Base-by-base conservation (phyloP, 306 rosid species). In the Urtica urens region DNA sequence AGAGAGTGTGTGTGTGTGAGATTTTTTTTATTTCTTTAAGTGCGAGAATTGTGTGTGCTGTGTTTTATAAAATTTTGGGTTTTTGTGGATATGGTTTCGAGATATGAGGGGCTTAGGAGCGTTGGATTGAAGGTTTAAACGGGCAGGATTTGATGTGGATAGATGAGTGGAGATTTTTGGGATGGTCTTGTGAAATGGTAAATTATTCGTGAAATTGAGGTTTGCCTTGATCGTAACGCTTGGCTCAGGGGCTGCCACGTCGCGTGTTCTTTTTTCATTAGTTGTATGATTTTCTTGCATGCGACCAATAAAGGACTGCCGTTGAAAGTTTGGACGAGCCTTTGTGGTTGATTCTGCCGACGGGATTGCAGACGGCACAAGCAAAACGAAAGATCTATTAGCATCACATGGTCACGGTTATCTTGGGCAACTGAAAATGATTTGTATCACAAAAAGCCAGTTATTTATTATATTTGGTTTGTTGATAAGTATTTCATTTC, bases 51-150 rank as follows among this genome's bases (percentile, higher is more conserved):
- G 28, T 15, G 10, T 18, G 5, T 39, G n/a, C 6, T 20, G 49
- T 24, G 10, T 23, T 35, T 21, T n/a, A 26, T 11, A 10, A n/a
- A n/a, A n/a, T n/a, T n/a, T n/a, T n/a, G 5, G 4, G 37, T 40
- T 39, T 42, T 30, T 66, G 59, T 20, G 82, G 97, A 84, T 90
- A 84, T 68, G 70, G 83, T 71, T 72, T 12, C 65, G 65, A 86
- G 69, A 78, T 52, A 37, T 25, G 23, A 9, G 54, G 29, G 57
- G 9, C 2, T 28, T 1, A 12, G 38, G 49, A 3, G 57, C 81
- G 84, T 81, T 61, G 62, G 95, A 84, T 77, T 10, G 1, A 0
- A 18, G 1, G 1, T 10, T 31, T 55, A 43, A 48, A 77, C 52
- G 77, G 74, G 33, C 27, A 21, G 2, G 72, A 79, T 71, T 35